Conservation (phyloP, 805 yeast genomes). For the Yamadazyma ubonensis region DNA sequence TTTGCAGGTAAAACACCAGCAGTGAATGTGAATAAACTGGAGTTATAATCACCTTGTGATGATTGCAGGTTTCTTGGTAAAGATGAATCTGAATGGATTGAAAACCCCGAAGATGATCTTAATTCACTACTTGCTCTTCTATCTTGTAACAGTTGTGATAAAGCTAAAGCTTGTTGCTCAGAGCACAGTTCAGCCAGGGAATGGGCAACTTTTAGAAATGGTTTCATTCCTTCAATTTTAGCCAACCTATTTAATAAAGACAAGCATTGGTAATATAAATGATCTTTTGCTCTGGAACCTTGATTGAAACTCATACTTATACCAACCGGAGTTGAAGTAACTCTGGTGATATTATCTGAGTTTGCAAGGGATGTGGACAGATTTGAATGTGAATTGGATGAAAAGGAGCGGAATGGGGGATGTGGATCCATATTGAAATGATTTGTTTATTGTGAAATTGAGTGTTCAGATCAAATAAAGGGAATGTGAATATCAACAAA, state of each 20-base stretch:
- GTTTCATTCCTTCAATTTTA: conserved; percentile 63
- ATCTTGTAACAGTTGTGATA: conserved; percentile 41
- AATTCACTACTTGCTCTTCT: conserved; percentile 22
- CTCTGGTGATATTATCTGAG: conserved; percentile 36
- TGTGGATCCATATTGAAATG: conserved; percentile 20
- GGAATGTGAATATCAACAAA: too few species aligned
- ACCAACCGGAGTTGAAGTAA: conserved; percentile 45
- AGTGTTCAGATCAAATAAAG: neutral
- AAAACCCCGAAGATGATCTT: conserved; percentile 35
- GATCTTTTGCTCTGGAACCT: conserved; percentile 60
- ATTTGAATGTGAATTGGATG: conserved; percentile 19
- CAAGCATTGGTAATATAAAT: conserved; percentile 66
- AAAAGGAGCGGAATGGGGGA: conserved; percentile 39
- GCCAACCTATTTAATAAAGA: conserved; percentile 55
- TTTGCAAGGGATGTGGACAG: conserved; percentile 30
- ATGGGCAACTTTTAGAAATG: conserved; percentile 64
- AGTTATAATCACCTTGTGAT: conserved; percentile 20
- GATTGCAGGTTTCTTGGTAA: conserved; percentile 14
- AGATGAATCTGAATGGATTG: conserved; percentile 34
- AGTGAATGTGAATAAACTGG: conserved; percentile 57
- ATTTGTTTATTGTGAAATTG: neutral
- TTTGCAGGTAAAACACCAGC: conserved; percentile 77
- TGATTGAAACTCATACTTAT: conserved; percentile 55
- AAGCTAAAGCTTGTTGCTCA: conserved; percentile 66
- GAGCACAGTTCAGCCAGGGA: conserved; percentile 65